phyloP scores from a whole-genome alignment of 2,329 filamentous ascomycete genomes.

The Colletotrichum destructivum region DNA sequence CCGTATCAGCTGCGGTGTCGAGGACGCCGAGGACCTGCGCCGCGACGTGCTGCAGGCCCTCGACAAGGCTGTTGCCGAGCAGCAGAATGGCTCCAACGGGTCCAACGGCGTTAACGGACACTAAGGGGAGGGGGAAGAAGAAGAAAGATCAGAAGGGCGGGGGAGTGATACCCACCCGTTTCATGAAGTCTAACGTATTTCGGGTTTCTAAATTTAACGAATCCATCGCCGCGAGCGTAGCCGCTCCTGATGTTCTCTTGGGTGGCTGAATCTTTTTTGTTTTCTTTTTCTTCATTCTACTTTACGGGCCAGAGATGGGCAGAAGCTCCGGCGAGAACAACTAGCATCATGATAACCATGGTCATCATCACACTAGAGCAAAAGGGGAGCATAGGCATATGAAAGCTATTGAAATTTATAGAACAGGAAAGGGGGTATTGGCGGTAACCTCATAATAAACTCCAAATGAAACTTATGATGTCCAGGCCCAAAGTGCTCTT shows the following conservation, averaged over 20 bases:
- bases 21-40: conserved; percentile 88
- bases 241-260: conserved; percentile 1
- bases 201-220: background rate
- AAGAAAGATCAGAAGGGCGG: background rate
- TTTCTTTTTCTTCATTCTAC: background rate
- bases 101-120: conserved; percentile 48
- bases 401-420: conserved; percentile 37
- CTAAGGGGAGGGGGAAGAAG: conserved; percentile 32
- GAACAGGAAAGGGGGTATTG: conserved; percentile 37
- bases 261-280: conserved; percentile 29
- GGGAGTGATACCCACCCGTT: background rate
- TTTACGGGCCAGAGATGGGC: background rate
- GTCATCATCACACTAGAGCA: conserved; percentile 3
- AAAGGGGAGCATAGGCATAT: conserved; percentile 20
- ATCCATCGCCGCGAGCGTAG: conserved; percentile 23
- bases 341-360: background rate
- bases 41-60: conserved; percentile 87
- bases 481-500: conserved; percentile 23
- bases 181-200: background rate
- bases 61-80: conserved; percentile 75
- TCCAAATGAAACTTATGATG: conserved; percentile 27
- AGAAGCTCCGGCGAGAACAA: background rate
- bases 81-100: conserved; percentile 47
- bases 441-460: conserved; percentile 18
- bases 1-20: conserved; percentile 92